Percentiles rank a stretch among this genome's conserved stretches.
phyloP scores from a whole-genome alignment of 1,284 basidiomycete genomes.

The Farysia itapuensis region DNA sequence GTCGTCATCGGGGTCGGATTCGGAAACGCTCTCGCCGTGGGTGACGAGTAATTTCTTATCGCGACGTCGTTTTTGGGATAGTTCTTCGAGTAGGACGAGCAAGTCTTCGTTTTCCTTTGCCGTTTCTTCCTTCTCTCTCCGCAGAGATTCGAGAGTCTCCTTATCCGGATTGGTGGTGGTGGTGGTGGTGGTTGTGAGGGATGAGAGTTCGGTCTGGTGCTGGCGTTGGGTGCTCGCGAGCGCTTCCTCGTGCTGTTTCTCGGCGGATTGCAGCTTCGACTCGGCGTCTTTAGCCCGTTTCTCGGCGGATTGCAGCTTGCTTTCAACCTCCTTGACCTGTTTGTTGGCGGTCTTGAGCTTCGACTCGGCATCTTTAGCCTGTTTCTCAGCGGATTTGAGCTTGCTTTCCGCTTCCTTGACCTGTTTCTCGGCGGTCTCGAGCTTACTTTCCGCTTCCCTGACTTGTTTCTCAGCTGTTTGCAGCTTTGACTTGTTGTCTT shows the following conservation, averaged over 20 bases:
- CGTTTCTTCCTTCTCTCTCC: conserved; percentile 65
- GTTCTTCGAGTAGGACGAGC: conserved; percentile 87
- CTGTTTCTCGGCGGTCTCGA: conserved; percentile 66
- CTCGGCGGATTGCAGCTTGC: conserved; percentile 2
- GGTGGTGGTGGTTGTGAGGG: conserved; percentile 2
- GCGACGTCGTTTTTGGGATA: conserved; percentile 76
- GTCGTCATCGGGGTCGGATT: conserved; percentile 76
- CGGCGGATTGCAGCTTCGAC: too few relatives aligned
- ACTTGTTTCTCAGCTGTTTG: conserved; percentile 9
- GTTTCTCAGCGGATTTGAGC: conserved; percentile 67
- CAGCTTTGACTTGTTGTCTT: conserved; percentile 13
- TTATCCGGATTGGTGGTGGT: background rate
- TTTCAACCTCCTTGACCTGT: conserved; percentile 2
- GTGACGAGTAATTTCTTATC: conserved; percentile 78
- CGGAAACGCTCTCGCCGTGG: conserved; percentile 74
- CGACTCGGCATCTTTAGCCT: conserved; percentile 11
- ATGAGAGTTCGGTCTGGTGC: too few relatives aligned
- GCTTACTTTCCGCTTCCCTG: conserved; percentile 33
- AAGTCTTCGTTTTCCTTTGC: conserved; percentile 94
- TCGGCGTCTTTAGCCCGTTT: background rate
- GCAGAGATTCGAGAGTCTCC: conserved; percentile 4
- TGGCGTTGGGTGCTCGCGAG: too few relatives aligned
- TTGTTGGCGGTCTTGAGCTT: background rate
- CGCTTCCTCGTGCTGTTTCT: too few relatives aligned
- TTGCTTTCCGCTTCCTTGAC: conserved; percentile 28